Percentiles rank a stretch among this genome's conserved stretches.
phyloP scores from a whole-genome alignment of 139 green algal genomes.

The Astrephomene gubernaculifera region DNA sequence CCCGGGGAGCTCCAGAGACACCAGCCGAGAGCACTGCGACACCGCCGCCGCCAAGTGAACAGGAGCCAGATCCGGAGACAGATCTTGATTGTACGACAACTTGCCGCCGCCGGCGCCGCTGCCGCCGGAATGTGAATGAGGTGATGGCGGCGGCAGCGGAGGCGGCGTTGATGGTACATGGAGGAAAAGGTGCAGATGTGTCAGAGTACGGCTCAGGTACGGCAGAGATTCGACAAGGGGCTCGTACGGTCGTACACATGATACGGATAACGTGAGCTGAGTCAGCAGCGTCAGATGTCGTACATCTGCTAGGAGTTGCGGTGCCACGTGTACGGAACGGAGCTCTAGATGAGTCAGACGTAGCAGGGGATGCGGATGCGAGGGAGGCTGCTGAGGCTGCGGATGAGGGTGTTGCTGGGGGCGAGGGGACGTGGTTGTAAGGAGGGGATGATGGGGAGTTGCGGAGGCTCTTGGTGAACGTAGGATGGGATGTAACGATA shows the following conservation, averaged over 20 bases:
- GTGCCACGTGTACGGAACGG: neutral
- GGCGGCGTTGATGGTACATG: neutral
- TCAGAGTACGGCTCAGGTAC: neutral
- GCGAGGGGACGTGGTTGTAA: too few species aligned
- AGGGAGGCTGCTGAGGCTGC: too few species aligned
- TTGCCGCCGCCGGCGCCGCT: neutral
- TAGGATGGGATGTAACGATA: neutral
- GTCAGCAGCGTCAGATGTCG: neutral
- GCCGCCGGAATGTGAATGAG: neutral
- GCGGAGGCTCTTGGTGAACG: too few species aligned
- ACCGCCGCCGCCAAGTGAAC: slow-evolving; percentile 25
- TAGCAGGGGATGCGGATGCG: neutral
- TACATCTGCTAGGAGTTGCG: neutral
- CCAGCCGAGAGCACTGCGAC: slow-evolving; percentile 7
- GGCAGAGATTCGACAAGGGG: neutral
- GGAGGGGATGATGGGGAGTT: too few species aligned
- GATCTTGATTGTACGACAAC: neutral
- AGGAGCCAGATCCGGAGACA: too few species aligned
- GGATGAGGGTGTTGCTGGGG: too few species aligned
- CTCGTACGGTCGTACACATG: slow-evolving; percentile 21
- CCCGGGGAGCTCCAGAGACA: slow-evolving; percentile 8
- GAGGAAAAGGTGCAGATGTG: slow-evolving; percentile 34
- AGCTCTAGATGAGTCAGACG: neutral
- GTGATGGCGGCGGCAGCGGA: neutral
- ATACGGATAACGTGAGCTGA: neutral